Base-by-base conservation (phyloP, 2,329 filamentous ascomycete species). In the Neopestalotiopsis sp. region DNA sequence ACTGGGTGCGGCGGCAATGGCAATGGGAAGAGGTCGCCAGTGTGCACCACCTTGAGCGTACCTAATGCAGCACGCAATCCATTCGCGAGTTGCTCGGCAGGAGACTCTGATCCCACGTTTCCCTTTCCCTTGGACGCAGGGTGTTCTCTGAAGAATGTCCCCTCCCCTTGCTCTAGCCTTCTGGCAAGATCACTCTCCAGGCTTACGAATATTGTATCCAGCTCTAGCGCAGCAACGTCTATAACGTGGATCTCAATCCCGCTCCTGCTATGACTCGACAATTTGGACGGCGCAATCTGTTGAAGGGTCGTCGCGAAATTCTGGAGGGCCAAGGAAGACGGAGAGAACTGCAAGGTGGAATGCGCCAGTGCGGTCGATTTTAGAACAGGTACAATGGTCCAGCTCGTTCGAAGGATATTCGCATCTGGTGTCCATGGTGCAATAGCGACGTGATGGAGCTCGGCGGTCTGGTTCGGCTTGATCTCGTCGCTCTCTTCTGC, bases 161-260 rank as follows among this genome's bases (percentile, higher is more conserved):
- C 92, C 78, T 97, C 93, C 61, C 94, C 91, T 77, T 94, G 91
- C 76, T 97, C 93, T 59, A 97, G 83, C 75, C 93, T 91, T 72
- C 90, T 90, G 56, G 96, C 88, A 6, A 95, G 87, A 68, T 96
- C 91, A 63, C 90, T 92, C 77, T 98, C 94, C 6, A 98, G 85
- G 64, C 89, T 94, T 69, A 98, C 93, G 77, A 94, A 97, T 17
- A 98, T 88, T 0, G 93, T 94, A 70, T 98, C 94, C 32, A 98
- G 83, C 1, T 91, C 87, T 32, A 98, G 81, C 1, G 95, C 93
- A 9, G 91, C 87, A 7, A 96, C 93, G 77, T 97, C 92, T 69
- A 97, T 84, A 32, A 97, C 87, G 69, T 94, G 86, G 71, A 98
- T 92, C 79, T 98, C 95, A 72, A 98, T 92, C 9, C 92, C 90